A percentile compares a stretch with the other conserved stretches of the same genome.
phyloP scores from a whole-genome alignment of 225 moss, liverwort and hornwort species.

The Lunularia cruciata region DNA sequence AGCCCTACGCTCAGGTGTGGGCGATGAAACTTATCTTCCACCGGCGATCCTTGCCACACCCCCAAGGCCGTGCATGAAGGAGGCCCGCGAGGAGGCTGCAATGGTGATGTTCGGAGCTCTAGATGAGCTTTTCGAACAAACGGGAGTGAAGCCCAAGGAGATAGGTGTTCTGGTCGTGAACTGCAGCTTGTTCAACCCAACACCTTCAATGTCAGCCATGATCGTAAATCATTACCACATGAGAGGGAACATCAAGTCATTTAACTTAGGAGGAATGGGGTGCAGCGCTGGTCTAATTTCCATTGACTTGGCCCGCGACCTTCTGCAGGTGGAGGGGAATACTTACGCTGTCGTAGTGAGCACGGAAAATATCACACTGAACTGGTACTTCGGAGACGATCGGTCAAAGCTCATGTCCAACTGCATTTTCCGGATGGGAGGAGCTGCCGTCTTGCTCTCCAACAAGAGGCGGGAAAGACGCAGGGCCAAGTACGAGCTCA shows the following conservation, averaged over 20 bases:
- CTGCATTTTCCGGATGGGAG: slow-evolving; percentile 68
- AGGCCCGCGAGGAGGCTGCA: slow-evolving; percentile 51
- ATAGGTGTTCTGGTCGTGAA: slow-evolving; percentile 59
- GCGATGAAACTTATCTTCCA: slow-evolving; percentile 60
- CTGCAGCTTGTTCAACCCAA: slow-evolving; percentile 67
- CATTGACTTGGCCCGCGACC: slow-evolving; percentile 56
- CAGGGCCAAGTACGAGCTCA: slow-evolving; percentile 53
- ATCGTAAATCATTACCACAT: slow-evolving; percentile 70
- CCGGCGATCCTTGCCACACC: slow-evolving; percentile 38
- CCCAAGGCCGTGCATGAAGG: slow-evolving; percentile 47
- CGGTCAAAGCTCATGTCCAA: slow-evolving; percentile 62
- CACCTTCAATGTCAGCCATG: slow-evolving; percentile 64
- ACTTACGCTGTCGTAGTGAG: slow-evolving; percentile 57
- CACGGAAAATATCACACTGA: slow-evolving; percentile 56
- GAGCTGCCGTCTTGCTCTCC: slow-evolving; percentile 58
- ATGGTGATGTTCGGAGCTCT: slow-evolving; percentile 61
- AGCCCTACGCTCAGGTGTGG: slow-evolving; percentile 48
- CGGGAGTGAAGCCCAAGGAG: slow-evolving; percentile 56
- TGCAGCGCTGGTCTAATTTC: slow-evolving; percentile 67
- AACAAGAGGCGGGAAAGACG: slow-evolving; percentile 45
- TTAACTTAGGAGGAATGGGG: slow-evolving; percentile 64
- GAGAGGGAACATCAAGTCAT: slow-evolving; percentile 56
- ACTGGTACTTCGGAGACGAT: slow-evolving; percentile 68
- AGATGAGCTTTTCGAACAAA: slow-evolving; percentile 61
- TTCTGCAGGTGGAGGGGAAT: slow-evolving; percentile 53